Conservation (phyloP, 805 yeast species). For the Wickerhamomyces pijperi region DNA sequence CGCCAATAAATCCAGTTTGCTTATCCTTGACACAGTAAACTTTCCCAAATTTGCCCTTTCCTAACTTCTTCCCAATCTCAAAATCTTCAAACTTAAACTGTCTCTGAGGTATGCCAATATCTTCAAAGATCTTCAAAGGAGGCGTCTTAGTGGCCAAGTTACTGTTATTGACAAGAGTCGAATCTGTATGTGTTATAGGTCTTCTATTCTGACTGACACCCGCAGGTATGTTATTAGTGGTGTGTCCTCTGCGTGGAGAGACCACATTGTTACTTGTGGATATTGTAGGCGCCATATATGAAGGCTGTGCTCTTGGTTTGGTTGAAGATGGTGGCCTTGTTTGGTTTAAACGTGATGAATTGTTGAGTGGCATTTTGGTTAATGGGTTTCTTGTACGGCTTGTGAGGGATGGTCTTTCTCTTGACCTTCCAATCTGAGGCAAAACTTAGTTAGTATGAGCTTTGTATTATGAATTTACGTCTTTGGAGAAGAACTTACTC, state of each 20-base stretch:
- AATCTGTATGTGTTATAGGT: too few relatives aligned
- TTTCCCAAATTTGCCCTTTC: slow-evolving; percentile 88
- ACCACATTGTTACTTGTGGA: slow-evolving; percentile 14
- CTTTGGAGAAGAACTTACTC: slow-evolving; percentile 1
- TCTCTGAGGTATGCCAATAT: slow-evolving; percentile 16
- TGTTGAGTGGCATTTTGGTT: slow-evolving; percentile 16
- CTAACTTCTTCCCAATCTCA: slow-evolving; percentile 78
- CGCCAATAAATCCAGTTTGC: slow-evolving; percentile 69
- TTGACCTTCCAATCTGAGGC: slow-evolving; percentile 6
- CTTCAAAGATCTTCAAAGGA: slow-evolving; percentile 15
- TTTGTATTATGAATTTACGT: not conserved
- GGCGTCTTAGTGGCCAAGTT: slow-evolving; percentile 6
- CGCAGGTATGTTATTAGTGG: too few relatives aligned
- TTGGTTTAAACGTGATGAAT: slow-evolving; percentile 7
- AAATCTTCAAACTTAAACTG: slow-evolving; percentile 48
- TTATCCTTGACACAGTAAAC: slow-evolving; percentile 84
- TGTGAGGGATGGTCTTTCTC: not conserved
- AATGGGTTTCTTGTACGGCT: slow-evolving; percentile 14
- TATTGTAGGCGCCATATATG: slow-evolving; percentile 21
- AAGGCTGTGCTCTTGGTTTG: slow-evolving; percentile 9
- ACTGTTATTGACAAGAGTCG: too few relatives aligned
- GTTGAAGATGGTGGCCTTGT: slow-evolving; percentile 3
- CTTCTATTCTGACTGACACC: too few relatives aligned
- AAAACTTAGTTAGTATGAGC: slow-evolving; percentile 1
- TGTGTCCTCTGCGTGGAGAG: slow-evolving; percentile 11